Base-by-base conservation (phyloP, 2,329 filamentous ascomycete species). In the Fusarium ambrosium region DNA sequence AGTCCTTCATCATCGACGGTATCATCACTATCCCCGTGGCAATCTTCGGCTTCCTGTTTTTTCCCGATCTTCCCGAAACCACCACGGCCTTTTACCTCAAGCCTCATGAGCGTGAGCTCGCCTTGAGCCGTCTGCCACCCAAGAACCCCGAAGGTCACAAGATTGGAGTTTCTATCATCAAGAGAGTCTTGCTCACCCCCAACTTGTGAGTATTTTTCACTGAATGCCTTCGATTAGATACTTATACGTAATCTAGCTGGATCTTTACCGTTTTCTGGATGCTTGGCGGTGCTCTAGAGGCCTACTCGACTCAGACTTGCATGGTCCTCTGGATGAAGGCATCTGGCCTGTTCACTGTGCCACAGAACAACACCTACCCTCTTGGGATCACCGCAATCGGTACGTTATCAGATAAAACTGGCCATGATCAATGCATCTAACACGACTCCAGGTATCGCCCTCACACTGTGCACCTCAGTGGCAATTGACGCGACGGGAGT, bases 11-110 rank as follows among this genome's bases (percentile, higher is more conserved):
- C n/a, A 55, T 55, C 7, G 27, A 55, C 51, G 51, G 51, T 18
- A 55, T 55, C 6, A 55, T 55, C n/a, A 55, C 51, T 6, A 20
- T 55, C 20, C 88, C 88, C 0, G 83, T 90, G 3, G 88, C 88
- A 2, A 59, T 89, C 6, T 88, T 87, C 48, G 88, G 88, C 6
- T 86, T 86, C 66, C 41, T 88, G 55, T 81, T 82, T 74, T 89
- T 89, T 69, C 87, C 87, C 0, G 87, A 88, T 29, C 82, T 87
- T 1, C 87, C 88, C 0, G 83, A 84, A 51, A 80, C 77, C 37
- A 81, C 78, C 3, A 79, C 76, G 37, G 83, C 82, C 0, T 82
- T 80, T 68, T 85, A 83, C 68, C 79, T 81, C 14, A 81, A 77
- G 8, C 75, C 79, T 7, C 76, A 79, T 4, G 80, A 85, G 66